phyloP scores from a whole-genome alignment of 2,329 filamentous ascomycete genomes.

The Madurella fahalii region DNA sequence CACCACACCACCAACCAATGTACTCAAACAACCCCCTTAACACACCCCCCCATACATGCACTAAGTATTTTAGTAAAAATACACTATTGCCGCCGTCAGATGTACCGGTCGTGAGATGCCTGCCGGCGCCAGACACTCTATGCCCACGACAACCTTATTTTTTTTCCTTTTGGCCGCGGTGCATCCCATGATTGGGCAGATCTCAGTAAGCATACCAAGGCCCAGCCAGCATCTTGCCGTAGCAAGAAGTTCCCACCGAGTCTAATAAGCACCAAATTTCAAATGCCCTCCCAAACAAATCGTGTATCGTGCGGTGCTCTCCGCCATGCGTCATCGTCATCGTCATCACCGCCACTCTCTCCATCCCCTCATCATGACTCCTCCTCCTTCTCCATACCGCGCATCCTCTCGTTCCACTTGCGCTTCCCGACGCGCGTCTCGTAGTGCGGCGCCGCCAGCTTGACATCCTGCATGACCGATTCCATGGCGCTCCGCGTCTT shows the following conservation, averaged over 20 bases:
- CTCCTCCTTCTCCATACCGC: conserved; percentile 24
- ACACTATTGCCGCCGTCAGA: background rate
- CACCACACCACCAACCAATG: background rate
- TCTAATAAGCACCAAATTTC: background rate
- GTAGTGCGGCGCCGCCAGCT: conserved; percentile 74
- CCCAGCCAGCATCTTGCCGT: too few species aligned
- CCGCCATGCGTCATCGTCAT: background rate
- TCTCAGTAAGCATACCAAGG: too few species aligned
- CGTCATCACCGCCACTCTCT: background rate
- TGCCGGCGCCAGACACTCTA: too few species aligned
- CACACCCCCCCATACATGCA: background rate
- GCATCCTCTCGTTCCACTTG: conserved; percentile 59
- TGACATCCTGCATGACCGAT: conserved; percentile 69
- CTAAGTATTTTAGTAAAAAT: background rate
- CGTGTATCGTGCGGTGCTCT: background rate
- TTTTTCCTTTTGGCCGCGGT: too few species aligned
- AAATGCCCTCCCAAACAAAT: background rate
- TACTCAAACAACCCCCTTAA: background rate
- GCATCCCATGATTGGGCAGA: too few species aligned
- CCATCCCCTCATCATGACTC: conserved; percentile 6
- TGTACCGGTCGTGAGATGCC: background rate
- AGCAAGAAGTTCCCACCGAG: too few species aligned
- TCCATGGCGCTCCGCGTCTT: conserved; percentile 84
- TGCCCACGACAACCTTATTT: too few species aligned
- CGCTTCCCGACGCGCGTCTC: conserved; percentile 86